These are phyloP conservation scores for Sphaerulina populicola DNA, from an alignment of 2,329 filamentous ascomycete species.

Conservation along the genomic window DNA sequence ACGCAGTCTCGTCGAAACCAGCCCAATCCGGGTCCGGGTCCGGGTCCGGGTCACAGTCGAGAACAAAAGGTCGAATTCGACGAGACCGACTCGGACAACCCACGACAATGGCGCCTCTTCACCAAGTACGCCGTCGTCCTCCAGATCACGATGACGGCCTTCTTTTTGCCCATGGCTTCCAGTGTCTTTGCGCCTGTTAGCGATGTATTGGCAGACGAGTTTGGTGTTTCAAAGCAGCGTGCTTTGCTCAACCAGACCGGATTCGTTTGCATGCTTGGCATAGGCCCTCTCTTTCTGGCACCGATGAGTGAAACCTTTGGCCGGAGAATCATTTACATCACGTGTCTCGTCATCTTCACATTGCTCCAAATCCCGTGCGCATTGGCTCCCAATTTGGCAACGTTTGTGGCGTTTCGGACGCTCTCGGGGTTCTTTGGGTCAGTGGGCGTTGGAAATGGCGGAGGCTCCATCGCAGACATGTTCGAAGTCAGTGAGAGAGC, in stretches of 20 bases:
- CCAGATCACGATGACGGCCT: constrained; percentile 11
- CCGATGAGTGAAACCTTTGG: constrained; percentile 43
- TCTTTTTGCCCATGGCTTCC: constrained; percentile 15
- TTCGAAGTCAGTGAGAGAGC: constrained; percentile 40
- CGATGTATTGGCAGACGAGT: constrained; percentile 36
- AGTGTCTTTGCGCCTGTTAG: constrained; percentile 14
- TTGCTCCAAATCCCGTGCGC: constrained; percentile 42
- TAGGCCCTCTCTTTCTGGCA: constrained; percentile 41
- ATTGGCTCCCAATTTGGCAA: constrained; percentile 39
- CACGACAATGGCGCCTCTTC: constrained; percentile 11
- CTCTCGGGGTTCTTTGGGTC: constrained; percentile 44
- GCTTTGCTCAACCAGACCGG: constrained; percentile 43
- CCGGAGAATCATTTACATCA: constrained; percentile 38
- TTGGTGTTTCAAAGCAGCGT: constrained; percentile 33
- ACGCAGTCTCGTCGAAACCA: neutral
- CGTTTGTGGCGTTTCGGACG: constrained; percentile 38
- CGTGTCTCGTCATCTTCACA: constrained; percentile 38
- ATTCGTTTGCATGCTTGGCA: constrained; percentile 43
- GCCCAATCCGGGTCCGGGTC: neutral
- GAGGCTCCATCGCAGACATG: constrained; percentile 45
- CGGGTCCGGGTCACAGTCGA: neutral
- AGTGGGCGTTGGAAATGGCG: constrained; percentile 45
- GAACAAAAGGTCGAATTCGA: constrained; percentile 12
- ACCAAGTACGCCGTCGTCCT: constrained; percentile 10
- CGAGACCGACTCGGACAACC: constrained; percentile 9